Percentiles rank a stretch among this genome's conserved stretches.
Evolutionary conservation across 768 basidiomycete genomes (phyloP).

Genomic region (Cyclocybe aegerita): DNA sequence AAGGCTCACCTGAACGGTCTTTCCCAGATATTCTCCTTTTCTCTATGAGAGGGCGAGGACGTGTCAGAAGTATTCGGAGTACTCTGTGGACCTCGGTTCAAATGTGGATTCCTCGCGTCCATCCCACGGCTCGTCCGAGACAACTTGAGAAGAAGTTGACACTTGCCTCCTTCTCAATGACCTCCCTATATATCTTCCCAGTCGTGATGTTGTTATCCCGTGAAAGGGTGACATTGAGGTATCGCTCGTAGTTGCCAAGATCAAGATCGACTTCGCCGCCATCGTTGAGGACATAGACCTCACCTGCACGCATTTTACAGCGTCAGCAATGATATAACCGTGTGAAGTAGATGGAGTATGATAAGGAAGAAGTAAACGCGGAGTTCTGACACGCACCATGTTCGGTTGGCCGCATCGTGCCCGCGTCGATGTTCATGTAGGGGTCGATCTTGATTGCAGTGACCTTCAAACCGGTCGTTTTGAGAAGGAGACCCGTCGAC

Average conservation of each 20-base stretch:
- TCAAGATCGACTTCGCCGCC: conserved; percentile 98
- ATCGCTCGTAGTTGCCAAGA: conserved; percentile 97
- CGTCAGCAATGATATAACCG: not conserved
- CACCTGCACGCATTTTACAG: conserved; percentile 44
- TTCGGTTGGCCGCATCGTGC: conserved; percentile 98
- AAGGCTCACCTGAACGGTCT: conserved; percentile 83
- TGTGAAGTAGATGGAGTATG: not conserved
- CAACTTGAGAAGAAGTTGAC: not conserved
- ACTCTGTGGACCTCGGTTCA: not conserved
- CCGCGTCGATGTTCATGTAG: conserved; percentile 99
- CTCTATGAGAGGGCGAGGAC: conserved; percentile 41
- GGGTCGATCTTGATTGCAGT: conserved; percentile 99
- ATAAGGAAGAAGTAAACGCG: not conserved
- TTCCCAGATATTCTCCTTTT: conserved; percentile 88
- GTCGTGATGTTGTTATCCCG: conserved; percentile 98
- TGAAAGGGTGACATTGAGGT: conserved; percentile 91
- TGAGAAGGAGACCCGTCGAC: conserved; percentile 92
- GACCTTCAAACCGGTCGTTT: conserved; percentile 93
- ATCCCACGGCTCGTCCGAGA: not conserved
- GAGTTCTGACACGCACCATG: conserved; percentile 64
- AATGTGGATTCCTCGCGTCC: not conserved
- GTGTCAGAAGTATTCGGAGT: not conserved
- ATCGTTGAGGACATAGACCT: conserved; percentile 98
- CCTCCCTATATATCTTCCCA: conserved; percentile 95
- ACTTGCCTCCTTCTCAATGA: conserved; percentile 94